Percentiles rank a stretch among this genome's conserved stretches.
Evolutionary conservation across 345 rosid genomes (phyloP).

Genomic region (Euphorbia pulcherrima): DNA sequence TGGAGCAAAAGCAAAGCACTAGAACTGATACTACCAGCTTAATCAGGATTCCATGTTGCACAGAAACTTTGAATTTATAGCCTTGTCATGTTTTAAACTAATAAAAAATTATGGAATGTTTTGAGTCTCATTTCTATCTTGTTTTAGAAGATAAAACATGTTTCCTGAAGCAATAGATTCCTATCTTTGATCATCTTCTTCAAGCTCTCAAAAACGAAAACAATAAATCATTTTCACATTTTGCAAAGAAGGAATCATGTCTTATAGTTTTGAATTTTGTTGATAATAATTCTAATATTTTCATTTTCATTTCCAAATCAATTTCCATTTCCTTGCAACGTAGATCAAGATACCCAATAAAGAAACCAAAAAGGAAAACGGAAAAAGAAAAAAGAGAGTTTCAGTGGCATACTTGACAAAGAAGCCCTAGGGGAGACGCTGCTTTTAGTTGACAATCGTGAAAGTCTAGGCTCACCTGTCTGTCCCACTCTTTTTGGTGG

Average conservation of each 20-base stretch:
- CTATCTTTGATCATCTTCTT: neutral
- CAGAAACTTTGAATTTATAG: too few relatives aligned
- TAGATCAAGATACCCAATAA: neutral
- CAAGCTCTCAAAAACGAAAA: neutral
- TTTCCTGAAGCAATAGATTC: neutral
- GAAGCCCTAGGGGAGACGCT: constrained; percentile 45
- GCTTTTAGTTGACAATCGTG: constrained; percentile 49
- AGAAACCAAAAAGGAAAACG: neutral
- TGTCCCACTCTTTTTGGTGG: constrained; percentile 40
- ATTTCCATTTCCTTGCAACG: neutral
- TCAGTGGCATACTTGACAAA: constrained; percentile 42
- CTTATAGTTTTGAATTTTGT: neutral
- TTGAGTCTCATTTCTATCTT: too few relatives aligned
- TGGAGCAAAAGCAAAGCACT: too few relatives aligned
- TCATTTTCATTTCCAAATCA: neutral
- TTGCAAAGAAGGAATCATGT: neutral
- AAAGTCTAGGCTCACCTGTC: constrained; percentile 42
- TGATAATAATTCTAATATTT: too few relatives aligned
- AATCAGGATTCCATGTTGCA: neutral
- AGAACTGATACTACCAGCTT: neutral
- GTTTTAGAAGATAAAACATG: neutral
- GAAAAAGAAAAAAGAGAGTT: neutral
- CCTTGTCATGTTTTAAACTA: too few relatives aligned
- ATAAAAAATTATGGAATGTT: too few relatives aligned
- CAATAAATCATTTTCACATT: neutral